Base-by-base conservation (phyloP, 2,329 filamentous ascomycete species). In the Sclerotinia nivalis region DNA sequence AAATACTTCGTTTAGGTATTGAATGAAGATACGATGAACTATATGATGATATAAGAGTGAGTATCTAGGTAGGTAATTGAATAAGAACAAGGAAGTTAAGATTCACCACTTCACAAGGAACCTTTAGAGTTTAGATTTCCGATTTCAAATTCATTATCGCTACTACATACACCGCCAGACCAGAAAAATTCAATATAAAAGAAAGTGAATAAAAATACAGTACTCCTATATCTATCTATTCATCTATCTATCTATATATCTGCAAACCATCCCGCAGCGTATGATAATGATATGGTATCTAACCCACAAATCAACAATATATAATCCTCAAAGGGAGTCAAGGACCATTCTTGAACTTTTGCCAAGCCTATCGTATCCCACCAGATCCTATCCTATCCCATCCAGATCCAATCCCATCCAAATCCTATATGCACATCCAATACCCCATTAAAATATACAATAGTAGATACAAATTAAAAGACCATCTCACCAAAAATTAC, bases 391-490 rank as follows among this genome's bases (percentile, higher is more conserved):
- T n/a, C 9, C 28, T 54, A 54, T 31, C 31, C 31, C 5, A n/a
- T n/a, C n/a, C 15, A n/a, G 28, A 18, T 54, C 50, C 13, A 28
- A 54, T 54, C 3, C 50, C 25, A 2, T 4, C 20, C 40, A 15
- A 15, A 43, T 5, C 20, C 31, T 56, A 37, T 22, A n/a, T 56
- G 31, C 12, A 56, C 10, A 12, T 37, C 20, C 20, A 7, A 56
- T 56, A 56, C 54, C 31, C 10, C 28, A 56, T 56, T 56, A 56
- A 56, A 22, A 37, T n/a, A 56, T 60, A 31, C 58, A 60, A 31
- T 60, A 28, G 12, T 12, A 60, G 43, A 60, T 28, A 31, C 25
- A n/a, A 40, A 52, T 8, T 31, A 52, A 15, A 28, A 15, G n/a
- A 31, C 34, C 34, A 40, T 3, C 22, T 25, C 22, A 43, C 15